A percentile compares a stretch with the other conserved stretches of the same genome.
phyloP scores from a whole-genome alignment of 1,139 yeast species.

The Protomyces inundatus region DNA sequence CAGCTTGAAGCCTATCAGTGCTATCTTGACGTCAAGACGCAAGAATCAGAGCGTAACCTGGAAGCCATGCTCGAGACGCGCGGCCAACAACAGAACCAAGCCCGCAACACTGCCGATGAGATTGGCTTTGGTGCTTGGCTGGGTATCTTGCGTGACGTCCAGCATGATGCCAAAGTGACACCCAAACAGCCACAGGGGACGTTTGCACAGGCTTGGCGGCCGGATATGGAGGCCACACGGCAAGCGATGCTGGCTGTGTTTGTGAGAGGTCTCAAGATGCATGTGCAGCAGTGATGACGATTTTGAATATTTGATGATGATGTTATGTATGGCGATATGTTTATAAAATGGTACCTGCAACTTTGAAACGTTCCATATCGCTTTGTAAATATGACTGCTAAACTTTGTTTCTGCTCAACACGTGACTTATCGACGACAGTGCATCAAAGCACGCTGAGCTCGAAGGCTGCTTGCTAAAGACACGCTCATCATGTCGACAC shows the following conservation, averaged over 20 bases:
- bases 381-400: no score
- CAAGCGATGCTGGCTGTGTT: conserved; percentile 7
- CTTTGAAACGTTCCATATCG: no score
- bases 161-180: conserved; percentile 14
- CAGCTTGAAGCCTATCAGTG: conserved; percentile 2
- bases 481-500: background rate
- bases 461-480: background rate
- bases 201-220: conserved; percentile 5
- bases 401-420: no score
- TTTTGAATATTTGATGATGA: no score
- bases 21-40: conserved; percentile 1
- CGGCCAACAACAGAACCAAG: background rate
- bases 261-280: background rate
- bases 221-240: conserved; percentile 10
- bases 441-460: no score
- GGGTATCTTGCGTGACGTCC: conserved; percentile 17
- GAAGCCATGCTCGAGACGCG: background rate
- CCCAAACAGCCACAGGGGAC: conserved; percentile 15
- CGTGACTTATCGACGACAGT: no score
- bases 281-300: background rate
- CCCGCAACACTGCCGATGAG: background rate
- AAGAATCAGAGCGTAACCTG: background rate
- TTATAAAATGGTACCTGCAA: no score
- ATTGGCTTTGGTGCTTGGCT: conserved; percentile 22
- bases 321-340: no score